Base-by-base conservation (phyloP, 2,329 filamentous ascomycete genomes). In the Massarina eburnea region DNA sequence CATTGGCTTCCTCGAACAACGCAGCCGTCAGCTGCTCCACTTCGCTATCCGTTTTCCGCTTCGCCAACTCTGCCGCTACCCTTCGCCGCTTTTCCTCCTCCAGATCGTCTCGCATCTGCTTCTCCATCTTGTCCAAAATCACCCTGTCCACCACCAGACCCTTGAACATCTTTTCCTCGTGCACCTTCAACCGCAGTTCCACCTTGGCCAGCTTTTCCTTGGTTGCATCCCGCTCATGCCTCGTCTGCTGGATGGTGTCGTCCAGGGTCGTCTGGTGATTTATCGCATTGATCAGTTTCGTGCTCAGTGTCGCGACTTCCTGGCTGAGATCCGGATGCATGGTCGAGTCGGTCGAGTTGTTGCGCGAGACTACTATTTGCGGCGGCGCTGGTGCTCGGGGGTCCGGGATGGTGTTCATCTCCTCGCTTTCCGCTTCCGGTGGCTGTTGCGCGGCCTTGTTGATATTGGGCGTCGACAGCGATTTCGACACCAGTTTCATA, bases 1-100 rank as follows among this genome's bases (percentile, higher is more conserved):
- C 91, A 74, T 99, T 97, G 39, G 94, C 94, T 76, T 99, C 92
- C 66, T 97, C 91, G 53, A 99, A 99, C n/a, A 99, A 79, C 21
- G 90, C 91, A 1, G 90, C 85, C 0, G 94, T 97, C 53, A 99
- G 72, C 41, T 84, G 89, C 72, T 97, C 94, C 36, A 99, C 75
- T 71, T 99, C 94, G 57, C 88, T 85, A 68, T 99, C 94, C 22
- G 96, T 96, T 52, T 85, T 85, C 70, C 87, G 89, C 76, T 94
- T 96, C 45, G 89, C 88, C 67, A 71, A 71, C 49, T 79, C 76
- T 10, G 74, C 74, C 6, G 63, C 67, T 8, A 66, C 65, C 39
- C 73, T 60, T 35, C 68, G 66, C 32, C 67, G 66, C 30, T 64
- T 61, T 50, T 77, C 75, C 34, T 71, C 66, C 19, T 65, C 62